Conservation (phyloP, 345 rosid genomes). For the Boechera divaricarpa region DNA sequence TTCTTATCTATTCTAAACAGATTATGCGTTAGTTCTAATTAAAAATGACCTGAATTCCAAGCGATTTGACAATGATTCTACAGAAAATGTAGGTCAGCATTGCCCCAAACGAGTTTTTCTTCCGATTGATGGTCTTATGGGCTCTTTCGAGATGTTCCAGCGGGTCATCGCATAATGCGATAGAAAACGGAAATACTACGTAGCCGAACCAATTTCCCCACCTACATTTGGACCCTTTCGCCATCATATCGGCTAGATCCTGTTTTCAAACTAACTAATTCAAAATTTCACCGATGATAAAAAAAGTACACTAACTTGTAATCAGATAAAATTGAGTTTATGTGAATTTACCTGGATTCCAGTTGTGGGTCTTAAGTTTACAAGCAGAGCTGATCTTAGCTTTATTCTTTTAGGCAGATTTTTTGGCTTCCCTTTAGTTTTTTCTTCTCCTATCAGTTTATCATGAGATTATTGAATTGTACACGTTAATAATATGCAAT, state of each 20-base stretch:
- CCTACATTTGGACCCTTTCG: constrained; percentile 39
- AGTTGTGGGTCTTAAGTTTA: constrained; percentile 53
- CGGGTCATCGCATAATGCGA: constrained; percentile 47
- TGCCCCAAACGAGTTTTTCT: constrained; percentile 57
- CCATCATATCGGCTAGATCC: constrained; percentile 59
- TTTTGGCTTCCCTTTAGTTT: constrained; percentile 3
- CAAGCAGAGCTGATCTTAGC: constrained; percentile 49
- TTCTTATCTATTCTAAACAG: no score
- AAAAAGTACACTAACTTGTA: not conserved
- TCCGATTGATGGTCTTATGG: constrained; percentile 47
- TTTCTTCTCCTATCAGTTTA: constrained; percentile 13
- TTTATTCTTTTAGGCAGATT: constrained; percentile 42
- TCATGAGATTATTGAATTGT: not conserved
- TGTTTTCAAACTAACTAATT: not conserved
- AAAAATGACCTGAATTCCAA: constrained; percentile 49
- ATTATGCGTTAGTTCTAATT: not conserved
- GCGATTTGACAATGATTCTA: constrained; percentile 35
- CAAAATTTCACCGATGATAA: not conserved
- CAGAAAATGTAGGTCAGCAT: constrained; percentile 7
- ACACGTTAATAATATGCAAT: constrained; percentile 29
- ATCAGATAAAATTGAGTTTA: not conserved
- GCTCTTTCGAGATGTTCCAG: constrained; percentile 52
- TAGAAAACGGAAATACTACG: constrained; percentile 51
- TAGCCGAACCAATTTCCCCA: constrained; percentile 62
- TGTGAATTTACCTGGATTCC: constrained; percentile 52